phyloP scores from a whole-genome alignment of 2,329 filamentous ascomycete genomes.

The Trichoderma semiorbis region DNA sequence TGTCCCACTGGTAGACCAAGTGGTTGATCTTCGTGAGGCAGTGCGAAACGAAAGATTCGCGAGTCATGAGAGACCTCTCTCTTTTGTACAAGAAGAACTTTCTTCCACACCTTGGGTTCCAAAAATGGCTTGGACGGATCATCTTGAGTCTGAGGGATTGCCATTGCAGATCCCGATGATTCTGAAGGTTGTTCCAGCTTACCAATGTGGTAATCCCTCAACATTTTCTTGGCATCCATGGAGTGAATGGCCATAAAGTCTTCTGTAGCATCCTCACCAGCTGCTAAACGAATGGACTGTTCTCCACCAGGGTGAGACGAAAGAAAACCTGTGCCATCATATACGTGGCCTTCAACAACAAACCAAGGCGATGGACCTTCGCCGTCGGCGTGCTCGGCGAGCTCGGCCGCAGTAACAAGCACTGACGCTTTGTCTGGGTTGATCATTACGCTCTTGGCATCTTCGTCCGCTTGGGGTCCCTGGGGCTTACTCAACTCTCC shows the following conservation, averaged over 20 bases:
- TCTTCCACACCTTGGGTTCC: not conserved
- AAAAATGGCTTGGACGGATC: not conserved
- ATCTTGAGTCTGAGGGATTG: not conserved
- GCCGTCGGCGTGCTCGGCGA: slow-evolving; percentile 38
- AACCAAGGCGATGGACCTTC: slow-evolving; percentile 72
- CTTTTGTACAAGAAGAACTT: not conserved
- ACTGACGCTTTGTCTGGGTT: not conserved
- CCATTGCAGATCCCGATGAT: not conserved
- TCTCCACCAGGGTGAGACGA: slow-evolving; percentile 20
- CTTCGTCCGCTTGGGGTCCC: slow-evolving; percentile 22
- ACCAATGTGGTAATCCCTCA: not conserved
- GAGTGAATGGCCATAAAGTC: slow-evolving; percentile 74
- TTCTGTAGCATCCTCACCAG: slow-evolving; percentile 86
- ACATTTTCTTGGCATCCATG: slow-evolving; percentile 71
- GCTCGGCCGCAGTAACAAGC: not conserved
- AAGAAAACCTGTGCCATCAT: slow-evolving; percentile 78
- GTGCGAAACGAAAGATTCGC: not conserved
- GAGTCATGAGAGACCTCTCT: not conserved
- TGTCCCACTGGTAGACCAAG: not conserved
- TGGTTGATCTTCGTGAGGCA: not conserved
- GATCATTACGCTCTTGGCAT: not conserved
- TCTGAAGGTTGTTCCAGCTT: not conserved
- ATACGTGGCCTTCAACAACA: slow-evolving; percentile 82
- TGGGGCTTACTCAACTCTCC: slow-evolving; percentile 2
- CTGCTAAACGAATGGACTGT: slow-evolving; percentile 63